A percentile compares a stretch with the other conserved stretches of the same genome.
These are phyloP conservation scores for Herpetomonas samuelpessoai DNA, from an alignment of 208 protist species.

Conservation along the genomic window DNA sequence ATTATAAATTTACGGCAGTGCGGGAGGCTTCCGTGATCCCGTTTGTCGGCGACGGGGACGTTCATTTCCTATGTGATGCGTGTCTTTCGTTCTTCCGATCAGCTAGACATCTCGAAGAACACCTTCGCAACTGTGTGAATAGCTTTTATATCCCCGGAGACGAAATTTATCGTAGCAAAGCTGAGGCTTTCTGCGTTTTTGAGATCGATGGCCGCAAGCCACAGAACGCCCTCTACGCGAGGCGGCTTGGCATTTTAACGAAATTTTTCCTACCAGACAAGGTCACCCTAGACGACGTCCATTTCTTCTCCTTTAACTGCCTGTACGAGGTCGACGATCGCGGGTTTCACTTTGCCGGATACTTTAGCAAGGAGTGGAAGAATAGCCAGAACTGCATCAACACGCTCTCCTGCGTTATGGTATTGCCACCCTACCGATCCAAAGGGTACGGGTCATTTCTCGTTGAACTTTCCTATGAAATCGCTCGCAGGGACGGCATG, in stretches of 20 bases:
- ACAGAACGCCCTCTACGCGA: constrained; percentile 35
- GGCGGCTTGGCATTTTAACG: constrained; percentile 48
- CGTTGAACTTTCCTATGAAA: constrained; percentile 65
- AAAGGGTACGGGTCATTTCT: constrained; percentile 71
- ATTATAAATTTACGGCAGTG: constrained; percentile 26
- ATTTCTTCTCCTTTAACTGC: constrained; percentile 68
- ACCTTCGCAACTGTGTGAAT: constrained; percentile 39
- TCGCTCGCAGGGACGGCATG: constrained; percentile 52
- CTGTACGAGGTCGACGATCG: constrained; percentile 72
- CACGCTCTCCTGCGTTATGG: constrained; percentile 76
- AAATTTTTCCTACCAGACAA: constrained; percentile 72
- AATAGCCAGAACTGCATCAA: constrained; percentile 55
- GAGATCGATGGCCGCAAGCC: constrained; percentile 66
- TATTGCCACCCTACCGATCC: constrained; percentile 59
- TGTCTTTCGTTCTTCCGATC: constrained; percentile 45
- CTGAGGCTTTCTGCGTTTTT: constrained; percentile 33
- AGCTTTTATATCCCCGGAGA: constrained; percentile 67
- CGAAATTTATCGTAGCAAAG: constrained; percentile 51
- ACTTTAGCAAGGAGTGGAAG: constrained; percentile 77
- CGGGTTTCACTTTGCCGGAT: constrained; percentile 73
- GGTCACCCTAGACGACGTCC: constrained; percentile 70
- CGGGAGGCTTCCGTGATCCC: constrained; percentile 11
- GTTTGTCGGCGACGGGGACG: constrained; percentile 13
- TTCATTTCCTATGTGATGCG: constrained; percentile 60
- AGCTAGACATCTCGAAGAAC: constrained; percentile 28